Evolutionary conservation across 179 eudicot species (phyloP).

Genomic region (Beta corolliflora): DNA sequence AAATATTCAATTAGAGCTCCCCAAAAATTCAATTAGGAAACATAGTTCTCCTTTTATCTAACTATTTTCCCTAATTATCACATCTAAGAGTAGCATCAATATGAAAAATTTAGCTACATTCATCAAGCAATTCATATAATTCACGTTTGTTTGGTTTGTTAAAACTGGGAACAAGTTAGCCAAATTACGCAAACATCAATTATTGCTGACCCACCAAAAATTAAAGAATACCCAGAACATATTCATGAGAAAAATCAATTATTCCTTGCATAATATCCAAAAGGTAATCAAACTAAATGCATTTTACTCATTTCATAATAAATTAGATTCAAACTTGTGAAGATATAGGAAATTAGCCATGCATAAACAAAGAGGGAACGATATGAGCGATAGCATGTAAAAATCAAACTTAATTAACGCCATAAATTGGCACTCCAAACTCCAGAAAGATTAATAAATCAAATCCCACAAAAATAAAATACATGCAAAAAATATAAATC

Average conservation of each 20-base stretch:
- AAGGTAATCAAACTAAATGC: neutral
- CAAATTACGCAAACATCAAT: neutral
- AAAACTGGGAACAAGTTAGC: neutral
- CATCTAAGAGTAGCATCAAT: neutral
- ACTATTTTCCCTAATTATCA: neutral
- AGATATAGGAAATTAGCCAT: neutral
- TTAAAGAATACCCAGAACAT: neutral
- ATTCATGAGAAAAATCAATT: neutral
- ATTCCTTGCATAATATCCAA: no score
- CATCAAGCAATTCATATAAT: no score
- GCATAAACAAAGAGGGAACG: no score
- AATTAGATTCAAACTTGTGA: neutral
- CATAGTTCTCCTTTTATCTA: neutral
- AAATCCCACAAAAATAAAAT: neutral
- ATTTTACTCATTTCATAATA: neutral
- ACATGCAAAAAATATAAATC: neutral
- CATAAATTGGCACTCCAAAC: no score
- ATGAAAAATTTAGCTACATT: neutral
- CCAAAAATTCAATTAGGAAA: neutral
- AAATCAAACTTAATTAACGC: no score
- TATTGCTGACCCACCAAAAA: neutral
- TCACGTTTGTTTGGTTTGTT: neutral
- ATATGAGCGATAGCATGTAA: no score
- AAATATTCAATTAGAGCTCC: neutral
- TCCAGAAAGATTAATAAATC: neutral